phyloP scores from a whole-genome alignment of 805 yeast species.

The Saturnispora mendoncae region DNA sequence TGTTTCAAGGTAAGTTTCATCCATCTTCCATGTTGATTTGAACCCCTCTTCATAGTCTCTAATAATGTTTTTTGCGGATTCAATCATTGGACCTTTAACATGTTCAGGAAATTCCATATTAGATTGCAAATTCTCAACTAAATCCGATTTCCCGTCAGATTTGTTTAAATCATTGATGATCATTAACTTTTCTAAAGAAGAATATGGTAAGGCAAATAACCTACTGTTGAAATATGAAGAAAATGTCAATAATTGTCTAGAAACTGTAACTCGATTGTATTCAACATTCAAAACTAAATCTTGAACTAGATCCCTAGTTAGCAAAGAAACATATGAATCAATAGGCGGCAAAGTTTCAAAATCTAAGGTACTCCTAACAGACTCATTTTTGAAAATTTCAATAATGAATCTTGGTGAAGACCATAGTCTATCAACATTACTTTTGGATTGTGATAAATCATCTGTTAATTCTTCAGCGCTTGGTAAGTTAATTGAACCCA shows the following conservation, averaged over 20 bases:
- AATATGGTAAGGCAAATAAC: slow-evolving; percentile 64
- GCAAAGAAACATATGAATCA: slow-evolving; percentile 43
- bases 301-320: slow-evolving; percentile 64
- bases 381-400: slow-evolving; percentile 48
- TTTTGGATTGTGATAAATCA: slow-evolving; percentile 27
- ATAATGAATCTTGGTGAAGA: slow-evolving; percentile 49
- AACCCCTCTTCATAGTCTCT: slow-evolving; percentile 32
- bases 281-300: slow-evolving; percentile 76
- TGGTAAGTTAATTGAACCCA: slow-evolving; percentile 21
- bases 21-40: slow-evolving; percentile 77
- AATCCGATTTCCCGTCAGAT: slow-evolving; percentile 31
- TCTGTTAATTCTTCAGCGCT: slow-evolving; percentile 29
- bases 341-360: slow-evolving; percentile 61
- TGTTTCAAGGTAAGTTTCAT: slow-evolving; percentile 80
- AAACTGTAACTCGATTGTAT: slow-evolving; percentile 80
- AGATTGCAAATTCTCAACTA: slow-evolving; percentile 22
- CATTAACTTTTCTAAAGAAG: slow-evolving; percentile 62
- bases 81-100: slow-evolving; percentile 22
- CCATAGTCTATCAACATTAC: slow-evolving; percentile 63
- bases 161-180: slow-evolving; percentile 31
- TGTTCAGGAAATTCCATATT: slow-evolving; percentile 23
- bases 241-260: slow-evolving; percentile 69
- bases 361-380: slow-evolving; percentile 23
- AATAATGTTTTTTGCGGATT: slow-evolving; percentile 30
- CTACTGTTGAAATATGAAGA: slow-evolving; percentile 62